These are phyloP conservation scores for Wickerhamiella kurtzmanii DNA, from an alignment of 805 yeast species.

Conservation along the genomic window DNA sequence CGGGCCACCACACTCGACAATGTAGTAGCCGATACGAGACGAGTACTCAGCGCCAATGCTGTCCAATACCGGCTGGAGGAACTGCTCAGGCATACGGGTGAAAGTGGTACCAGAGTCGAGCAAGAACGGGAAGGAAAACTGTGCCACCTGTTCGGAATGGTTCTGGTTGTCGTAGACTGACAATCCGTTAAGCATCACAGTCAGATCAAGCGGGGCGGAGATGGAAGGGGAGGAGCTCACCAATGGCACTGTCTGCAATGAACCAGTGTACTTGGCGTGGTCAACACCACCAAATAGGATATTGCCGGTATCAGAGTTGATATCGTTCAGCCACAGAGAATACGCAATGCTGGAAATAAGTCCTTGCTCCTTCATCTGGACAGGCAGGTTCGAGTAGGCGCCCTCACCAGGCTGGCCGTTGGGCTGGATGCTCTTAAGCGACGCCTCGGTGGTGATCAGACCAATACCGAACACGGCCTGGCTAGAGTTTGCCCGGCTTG, in stretches of 20 bases:
- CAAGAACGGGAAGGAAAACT: constrained; percentile 6
- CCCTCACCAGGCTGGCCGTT: constrained; percentile 3
- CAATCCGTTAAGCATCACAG: constrained; percentile 12
- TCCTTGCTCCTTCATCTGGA: constrained; percentile 28
- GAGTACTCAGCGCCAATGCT: constrained; percentile 30
- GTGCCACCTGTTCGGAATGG: constrained; percentile 18
- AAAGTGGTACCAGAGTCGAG: constrained; percentile 17
- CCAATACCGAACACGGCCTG: constrained; percentile 46
- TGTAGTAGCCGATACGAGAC: constrained; percentile 26
- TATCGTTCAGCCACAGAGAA: constrained; percentile 33
- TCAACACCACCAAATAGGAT: constrained; percentile 36
- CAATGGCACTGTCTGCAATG: constrained; percentile 25
- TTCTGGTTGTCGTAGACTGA: neutral
- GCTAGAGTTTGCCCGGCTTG: constrained; percentile 44
- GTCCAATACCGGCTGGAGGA: constrained; percentile 13
- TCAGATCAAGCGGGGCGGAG: constrained; percentile 6
- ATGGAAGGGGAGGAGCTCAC: constrained; percentile 8
- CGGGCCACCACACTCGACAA: constrained; percentile 7
- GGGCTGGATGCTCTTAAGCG: constrained; percentile 2
- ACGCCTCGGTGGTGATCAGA: constrained; percentile 21
- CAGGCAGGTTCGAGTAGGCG: constrained; percentile 24
- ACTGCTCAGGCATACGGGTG: constrained; percentile 16
- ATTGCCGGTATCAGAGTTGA: constrained; percentile 25
- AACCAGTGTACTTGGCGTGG: constrained; percentile 31
- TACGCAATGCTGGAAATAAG: constrained; percentile 30